phyloP scores from a whole-genome alignment of 2,329 filamentous ascomycete species.

The Colletotrichum euphorbiae region DNA sequence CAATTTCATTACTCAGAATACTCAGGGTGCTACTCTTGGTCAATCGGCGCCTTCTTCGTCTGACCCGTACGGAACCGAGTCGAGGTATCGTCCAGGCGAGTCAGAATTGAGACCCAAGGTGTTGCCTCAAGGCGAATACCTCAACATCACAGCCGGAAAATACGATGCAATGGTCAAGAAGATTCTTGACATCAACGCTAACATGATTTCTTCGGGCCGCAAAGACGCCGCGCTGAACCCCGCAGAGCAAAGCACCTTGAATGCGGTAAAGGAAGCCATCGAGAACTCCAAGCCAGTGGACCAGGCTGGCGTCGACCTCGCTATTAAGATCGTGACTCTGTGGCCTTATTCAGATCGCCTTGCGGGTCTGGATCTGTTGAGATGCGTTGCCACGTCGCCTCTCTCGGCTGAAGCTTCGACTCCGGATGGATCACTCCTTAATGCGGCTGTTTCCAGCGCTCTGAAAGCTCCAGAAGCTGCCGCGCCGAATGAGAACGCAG shows the following conservation, averaged over 20 bases:
- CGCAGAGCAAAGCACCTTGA: conserved; percentile 73
- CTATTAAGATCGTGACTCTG: conserved; percentile 77
- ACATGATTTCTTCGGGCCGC: conserved; percentile 75
- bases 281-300: conserved; percentile 66
- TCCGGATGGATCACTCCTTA: conserved; percentile 69
- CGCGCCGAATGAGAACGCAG: conserved; percentile 78
- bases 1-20: conserved; percentile 92
- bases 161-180: conserved; percentile 80
- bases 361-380: conserved; percentile 86
- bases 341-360: conserved; percentile 88
- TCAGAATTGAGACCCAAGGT: conserved; percentile 77
- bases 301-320: conserved; percentile 67
- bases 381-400: conserved; percentile 80
- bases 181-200: conserved; percentile 78
- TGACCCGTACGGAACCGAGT: conserved; percentile 83
- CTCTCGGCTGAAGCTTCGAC: conserved; percentile 71
- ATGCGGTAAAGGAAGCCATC: conserved; percentile 71
- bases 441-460: conserved; percentile 57
- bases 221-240: conserved; percentile 82
- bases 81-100: conserved; percentile 82
- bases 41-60: conserved; percentile 63
- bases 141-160: conserved; percentile 82
- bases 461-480: conserved; percentile 60
- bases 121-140: conserved; percentile 82
- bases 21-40: conserved; percentile 86